A percentile compares a stretch with the other conserved stretches of the same genome.
These are phyloP conservation scores for Benincasa hispida DNA, from an alignment of 306 rosid species.

Conservation along the genomic window DNA sequence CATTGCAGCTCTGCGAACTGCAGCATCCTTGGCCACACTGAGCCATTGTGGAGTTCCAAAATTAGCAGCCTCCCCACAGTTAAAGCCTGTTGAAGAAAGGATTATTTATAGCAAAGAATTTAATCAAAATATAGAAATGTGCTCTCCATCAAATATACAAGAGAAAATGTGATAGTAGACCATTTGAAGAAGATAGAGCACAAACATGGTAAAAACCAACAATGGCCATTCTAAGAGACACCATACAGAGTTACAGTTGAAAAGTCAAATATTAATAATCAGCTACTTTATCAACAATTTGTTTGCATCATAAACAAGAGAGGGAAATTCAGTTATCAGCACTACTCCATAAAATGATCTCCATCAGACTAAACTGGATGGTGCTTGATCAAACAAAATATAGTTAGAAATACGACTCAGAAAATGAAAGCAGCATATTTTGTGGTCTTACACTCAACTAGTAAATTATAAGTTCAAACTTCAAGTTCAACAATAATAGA, in stretches of 20 bases:
- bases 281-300: background rate
- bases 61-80: constrained; percentile 99
- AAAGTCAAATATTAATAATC: background rate
- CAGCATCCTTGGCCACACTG: constrained; percentile 89
- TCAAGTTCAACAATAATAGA: background rate
- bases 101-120: background rate
- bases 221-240: background rate
- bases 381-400: background rate
- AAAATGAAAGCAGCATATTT: background rate
- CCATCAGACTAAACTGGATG: background rate
- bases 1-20: constrained; percentile 99
- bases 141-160: background rate
- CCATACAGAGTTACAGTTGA: background rate
- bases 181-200: background rate
- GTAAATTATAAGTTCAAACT: background rate
- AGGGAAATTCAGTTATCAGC: background rate
- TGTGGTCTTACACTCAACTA: background rate
- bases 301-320: background rate
- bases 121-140: background rate
- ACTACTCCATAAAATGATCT: background rate
- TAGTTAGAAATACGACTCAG: background rate
- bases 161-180: constrained; percentile 7
- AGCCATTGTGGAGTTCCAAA: constrained; percentile 99
- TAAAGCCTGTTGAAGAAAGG: constrained; percentile 48
- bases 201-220: background rate